Evolutionary conservation across 345 rosid species (phyloP), one percentile per base, ranked within the genome.

Genomic region (Melastoma malabathricum): DNA sequence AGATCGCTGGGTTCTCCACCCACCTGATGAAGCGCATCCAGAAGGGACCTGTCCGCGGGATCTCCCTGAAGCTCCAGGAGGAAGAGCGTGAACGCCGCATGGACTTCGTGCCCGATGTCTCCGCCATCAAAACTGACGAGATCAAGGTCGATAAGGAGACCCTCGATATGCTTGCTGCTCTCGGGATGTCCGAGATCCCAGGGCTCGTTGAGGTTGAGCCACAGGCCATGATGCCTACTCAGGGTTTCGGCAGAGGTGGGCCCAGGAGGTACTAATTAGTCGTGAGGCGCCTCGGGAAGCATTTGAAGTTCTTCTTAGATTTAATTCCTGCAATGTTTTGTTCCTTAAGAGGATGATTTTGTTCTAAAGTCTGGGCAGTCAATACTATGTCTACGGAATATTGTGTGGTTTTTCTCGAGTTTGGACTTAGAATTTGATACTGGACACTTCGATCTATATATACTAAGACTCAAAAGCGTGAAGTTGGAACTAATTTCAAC

Each of bases 101-200:
- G 93, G 95, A 86, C 76, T 86, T 83, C 55, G 95, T 86, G 4
- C 95, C 95, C 5, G 95, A 85, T n/a, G 83, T 70, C 58, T 85
- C 95, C 1, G 95, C 88, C 3, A 82, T 82, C 61, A 73, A 58
- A 70, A 77, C 64, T 2, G 75, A 74, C 25, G 73, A 67, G 56
- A 73, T 83, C 54, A 71, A 75, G 76, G 86, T 83, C 10, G 90
- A 83, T 59, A 83, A 80, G 70, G 89, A 82, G 69, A 82, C 89
- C 18, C 62, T 76, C 0, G 80, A 78, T 54, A 82, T 82, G 89
- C 89, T 82, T 64, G 75, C 83, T 53, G 68, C 84, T 48, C 87
- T 84, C 25, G 94, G 94, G 13, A 82, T 84, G 89, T 50, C 72
- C 18, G 87, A 84, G 4, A 38, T 72, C 43, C 71, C 82, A 3